Conservation (phyloP, 2,329 filamentous ascomycete species). For the Penicillium paneum region DNA sequence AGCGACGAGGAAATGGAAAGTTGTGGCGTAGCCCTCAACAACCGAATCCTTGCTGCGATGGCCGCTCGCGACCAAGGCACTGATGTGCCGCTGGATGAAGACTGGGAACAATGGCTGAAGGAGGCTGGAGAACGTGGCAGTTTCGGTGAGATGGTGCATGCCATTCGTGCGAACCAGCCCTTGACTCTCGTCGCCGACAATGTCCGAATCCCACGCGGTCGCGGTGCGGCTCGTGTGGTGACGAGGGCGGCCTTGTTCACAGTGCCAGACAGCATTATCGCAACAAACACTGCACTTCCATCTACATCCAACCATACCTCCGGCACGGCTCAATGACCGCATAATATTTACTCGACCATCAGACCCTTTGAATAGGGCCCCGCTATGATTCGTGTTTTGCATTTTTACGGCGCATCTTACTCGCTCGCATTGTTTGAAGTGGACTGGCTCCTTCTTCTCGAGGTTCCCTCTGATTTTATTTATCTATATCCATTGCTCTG, state of each 20-base stretch:
- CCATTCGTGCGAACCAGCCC: slow-evolving; percentile 38
- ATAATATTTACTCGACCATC: background rate
- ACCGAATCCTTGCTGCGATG: slow-evolving; percentile 52
- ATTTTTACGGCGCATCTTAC: slow-evolving; percentile 13
- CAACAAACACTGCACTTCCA: slow-evolving; percentile 20
- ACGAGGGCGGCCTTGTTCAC: slow-evolving; percentile 19
- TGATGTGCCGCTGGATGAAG: slow-evolving; percentile 44
- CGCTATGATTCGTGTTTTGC: slow-evolving; percentile 12
- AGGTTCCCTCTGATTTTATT: background rate
- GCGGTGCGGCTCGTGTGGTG: slow-evolving; percentile 17
- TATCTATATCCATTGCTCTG: slow-evolving; percentile 1
- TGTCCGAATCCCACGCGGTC: slow-evolving; percentile 18
- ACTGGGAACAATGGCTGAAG: slow-evolving; percentile 59
- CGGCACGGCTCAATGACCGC: slow-evolving; percentile 26
- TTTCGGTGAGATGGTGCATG: slow-evolving; percentile 41
- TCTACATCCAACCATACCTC: slow-evolving; percentile 24
- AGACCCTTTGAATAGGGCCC: background rate
- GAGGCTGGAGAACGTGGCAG: slow-evolving; percentile 53
- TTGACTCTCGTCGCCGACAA: slow-evolving; percentile 30
- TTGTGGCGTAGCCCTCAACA: slow-evolving; percentile 52
- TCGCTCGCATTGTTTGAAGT: slow-evolving; percentile 8
- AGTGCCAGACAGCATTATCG: slow-evolving; percentile 20
- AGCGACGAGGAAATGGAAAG: slow-evolving; percentile 50
- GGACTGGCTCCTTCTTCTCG: slow-evolving; percentile 19
- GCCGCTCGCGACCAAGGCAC: slow-evolving; percentile 52